A percentile compares a stretch with the other conserved stretches of the same genome.
Evolutionary conservation across 2,329 filamentous ascomycete species (phyloP).

Genomic region (Fusarium veterinarium): DNA sequence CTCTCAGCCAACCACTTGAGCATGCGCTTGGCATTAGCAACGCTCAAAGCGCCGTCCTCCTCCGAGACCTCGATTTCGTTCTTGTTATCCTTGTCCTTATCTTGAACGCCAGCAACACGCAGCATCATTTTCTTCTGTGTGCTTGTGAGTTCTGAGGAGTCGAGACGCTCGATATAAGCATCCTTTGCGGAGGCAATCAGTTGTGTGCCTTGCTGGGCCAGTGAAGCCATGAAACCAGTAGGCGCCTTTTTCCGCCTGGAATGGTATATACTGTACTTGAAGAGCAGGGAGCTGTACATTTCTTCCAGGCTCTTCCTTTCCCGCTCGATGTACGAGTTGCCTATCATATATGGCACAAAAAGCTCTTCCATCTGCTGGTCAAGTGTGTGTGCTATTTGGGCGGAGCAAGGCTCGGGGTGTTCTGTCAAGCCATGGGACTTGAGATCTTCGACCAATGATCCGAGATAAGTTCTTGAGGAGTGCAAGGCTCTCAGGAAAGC

Average conservation of each 20-base stretch:
- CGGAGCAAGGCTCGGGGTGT: slow-evolving; percentile 90
- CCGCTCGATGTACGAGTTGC: slow-evolving; percentile 76
- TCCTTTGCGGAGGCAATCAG: slow-evolving; percentile 89
- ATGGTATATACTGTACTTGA: slow-evolving; percentile 98
- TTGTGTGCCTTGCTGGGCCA: slow-evolving; percentile 91
- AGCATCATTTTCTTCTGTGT: slow-evolving; percentile 93
- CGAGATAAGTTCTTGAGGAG: slow-evolving; percentile 89
- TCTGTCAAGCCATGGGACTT: slow-evolving; percentile 96
- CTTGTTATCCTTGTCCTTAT: slow-evolving; percentile 77
- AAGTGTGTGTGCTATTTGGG: slow-evolving; percentile 81
- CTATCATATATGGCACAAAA: slow-evolving; percentile 76
- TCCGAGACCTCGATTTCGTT: slow-evolving; percentile 92
- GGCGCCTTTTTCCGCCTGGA: slow-evolving; percentile 87
- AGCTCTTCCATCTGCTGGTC: slow-evolving; percentile 82
- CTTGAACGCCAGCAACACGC: slow-evolving; percentile 85
- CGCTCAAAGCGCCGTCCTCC: slow-evolving; percentile 84
- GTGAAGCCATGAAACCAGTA: slow-evolving; percentile 90
- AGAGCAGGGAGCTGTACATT: slow-evolving; percentile 88
- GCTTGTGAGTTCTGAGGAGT: slow-evolving; percentile 86
- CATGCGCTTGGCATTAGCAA: slow-evolving; percentile 96
- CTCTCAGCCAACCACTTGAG: slow-evolving; percentile 97
- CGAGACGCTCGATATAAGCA: slow-evolving; percentile 88
- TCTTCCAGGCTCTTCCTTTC: slow-evolving; percentile 79
- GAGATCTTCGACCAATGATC: slow-evolving; percentile 87
- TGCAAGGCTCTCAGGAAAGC: slow-evolving; percentile 93